Evolutionary conservation across 345 rosid species (phyloP).

Genomic region (Gossypium sturtianum): DNA sequence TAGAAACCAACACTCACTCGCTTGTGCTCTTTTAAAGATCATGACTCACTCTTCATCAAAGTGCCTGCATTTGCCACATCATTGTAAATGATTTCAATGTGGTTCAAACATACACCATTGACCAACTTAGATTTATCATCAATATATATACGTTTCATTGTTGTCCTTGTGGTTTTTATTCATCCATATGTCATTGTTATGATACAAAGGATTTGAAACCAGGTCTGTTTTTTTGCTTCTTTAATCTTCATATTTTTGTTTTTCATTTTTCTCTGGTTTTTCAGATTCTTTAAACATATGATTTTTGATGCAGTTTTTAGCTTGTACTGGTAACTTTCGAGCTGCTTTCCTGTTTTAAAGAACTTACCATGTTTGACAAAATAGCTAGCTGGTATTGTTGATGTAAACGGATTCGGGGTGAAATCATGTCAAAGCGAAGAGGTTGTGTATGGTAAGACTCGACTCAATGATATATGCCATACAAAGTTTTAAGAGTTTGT

Average conservation of each 20-base stretch:
- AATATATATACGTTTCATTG: neutral
- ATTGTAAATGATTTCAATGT: neutral
- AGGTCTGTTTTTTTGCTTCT: neutral
- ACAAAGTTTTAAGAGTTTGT: too few relatives aligned
- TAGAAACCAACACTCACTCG: neutral
- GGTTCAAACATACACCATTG: neutral
- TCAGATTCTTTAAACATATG: neutral
- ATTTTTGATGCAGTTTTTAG: neutral
- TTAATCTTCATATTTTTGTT: neutral
- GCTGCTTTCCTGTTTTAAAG: neutral
- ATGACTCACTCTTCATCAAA: slow-evolving; percentile 15
- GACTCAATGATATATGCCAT: too few relatives aligned
- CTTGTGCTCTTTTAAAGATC: neutral
- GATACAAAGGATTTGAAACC: neutral
- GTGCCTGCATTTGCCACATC: slow-evolving; percentile 21
- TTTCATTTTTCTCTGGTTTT: neutral
- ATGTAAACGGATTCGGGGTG: too few relatives aligned
- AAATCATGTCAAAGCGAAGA: too few relatives aligned
- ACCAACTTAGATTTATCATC: neutral
- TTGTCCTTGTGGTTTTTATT: neutral
- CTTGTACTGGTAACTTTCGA: neutral
- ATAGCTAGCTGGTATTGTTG: neutral
- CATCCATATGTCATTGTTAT: neutral
- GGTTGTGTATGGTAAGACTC: too few relatives aligned
- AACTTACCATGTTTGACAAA: neutral